Base-by-base conservation (phyloP, 768 basidiomycete genomes). In the Lentinula lateritia region DNA sequence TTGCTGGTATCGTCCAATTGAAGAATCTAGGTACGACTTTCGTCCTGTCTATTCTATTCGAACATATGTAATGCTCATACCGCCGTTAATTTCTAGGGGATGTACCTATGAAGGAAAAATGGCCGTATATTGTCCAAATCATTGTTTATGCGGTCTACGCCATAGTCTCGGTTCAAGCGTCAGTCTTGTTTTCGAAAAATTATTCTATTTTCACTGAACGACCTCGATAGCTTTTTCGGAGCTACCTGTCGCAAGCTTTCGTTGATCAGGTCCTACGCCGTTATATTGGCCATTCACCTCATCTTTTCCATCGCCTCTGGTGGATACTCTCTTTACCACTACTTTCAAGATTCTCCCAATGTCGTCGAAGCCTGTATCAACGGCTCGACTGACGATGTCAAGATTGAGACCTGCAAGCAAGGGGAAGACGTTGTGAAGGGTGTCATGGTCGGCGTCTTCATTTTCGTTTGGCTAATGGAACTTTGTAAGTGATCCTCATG, bases 141-240 rank as follows among this genome's bases (percentile, higher is more conserved):
- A 63, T 74, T 45, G 70, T 80, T 5, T 82, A 81, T 60, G 66
- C 68, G 20, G 66, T 81, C 12, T 69, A 81, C 23, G 76, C 76
- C 15, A 36, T 81, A 36, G 67, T 82, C 36, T 82, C 80, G 13
- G 58, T 81, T 13, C 72, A 80, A 39, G 80, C 80, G 80, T 83
- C 61, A 53, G 73, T 63, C 35, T 28, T 9, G 5, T 36, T n/a
- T 52, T 34, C n/a, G 3, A 28, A 28, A 23, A 23, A 23, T 39
- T 20, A 5, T 18, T 13, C 62, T 13, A 28, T 42, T 55, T 28
- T 48, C 20, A 13, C 16, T 61, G 13, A 16, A 38, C 42, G 41
- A 35, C 48, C 38, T 35, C 18, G 15, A 45, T 59, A 81, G 80
- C 39, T 69, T 83, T 63, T 66, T 80, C 55, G 81, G 80, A 53